Conservation (phyloP, 176 grass and related monocot species). For the Oryza nivara region DNA sequence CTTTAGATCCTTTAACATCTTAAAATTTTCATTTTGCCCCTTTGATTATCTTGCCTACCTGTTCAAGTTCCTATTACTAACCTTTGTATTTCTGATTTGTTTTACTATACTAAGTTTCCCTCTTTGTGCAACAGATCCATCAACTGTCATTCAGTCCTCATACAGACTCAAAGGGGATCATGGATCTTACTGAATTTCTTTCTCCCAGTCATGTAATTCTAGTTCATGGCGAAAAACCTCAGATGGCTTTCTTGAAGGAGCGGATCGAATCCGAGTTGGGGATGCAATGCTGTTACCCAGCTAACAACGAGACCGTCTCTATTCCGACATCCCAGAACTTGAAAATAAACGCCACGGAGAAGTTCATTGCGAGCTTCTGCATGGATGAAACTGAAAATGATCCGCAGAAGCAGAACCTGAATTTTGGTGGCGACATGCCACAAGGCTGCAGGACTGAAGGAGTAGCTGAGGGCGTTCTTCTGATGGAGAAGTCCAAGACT, state of each 20-base stretch:
- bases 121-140: slow-evolving; percentile 66
- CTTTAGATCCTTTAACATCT: background rate
- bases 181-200: slow-evolving; percentile 86
- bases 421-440: slow-evolving; percentile 4
- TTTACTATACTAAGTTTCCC: background rate
- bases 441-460: background rate
- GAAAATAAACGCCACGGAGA: slow-evolving; percentile 69
- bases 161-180: slow-evolving; percentile 93
- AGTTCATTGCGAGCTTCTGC: slow-evolving; percentile 58
- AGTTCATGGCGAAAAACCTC: slow-evolving; percentile 92
- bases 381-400: slow-evolving; percentile 32
- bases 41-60: background rate
- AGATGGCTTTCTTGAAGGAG: slow-evolving; percentile 83
- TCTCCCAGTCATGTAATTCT: slow-evolving; percentile 85
- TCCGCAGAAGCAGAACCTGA: slow-evolving; percentile 8
- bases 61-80: background rate
- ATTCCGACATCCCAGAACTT: slow-evolving; percentile 54
- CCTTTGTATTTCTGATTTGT: slow-evolving; percentile 9
- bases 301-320: slow-evolving; percentile 72
- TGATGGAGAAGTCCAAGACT: slow-evolving; percentile 73
- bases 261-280: slow-evolving; percentile 75
- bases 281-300: slow-evolving; percentile 77
- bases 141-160: slow-evolving; percentile 89
- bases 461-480: slow-evolving; percentile 50
- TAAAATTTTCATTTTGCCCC: background rate